A percentile compares a stretch with the other conserved stretches of the same genome.
These are phyloP conservation scores for Massospora cicadina DNA, from an alignment of 371 early-diverging fungal species.

Conservation along the genomic window DNA sequence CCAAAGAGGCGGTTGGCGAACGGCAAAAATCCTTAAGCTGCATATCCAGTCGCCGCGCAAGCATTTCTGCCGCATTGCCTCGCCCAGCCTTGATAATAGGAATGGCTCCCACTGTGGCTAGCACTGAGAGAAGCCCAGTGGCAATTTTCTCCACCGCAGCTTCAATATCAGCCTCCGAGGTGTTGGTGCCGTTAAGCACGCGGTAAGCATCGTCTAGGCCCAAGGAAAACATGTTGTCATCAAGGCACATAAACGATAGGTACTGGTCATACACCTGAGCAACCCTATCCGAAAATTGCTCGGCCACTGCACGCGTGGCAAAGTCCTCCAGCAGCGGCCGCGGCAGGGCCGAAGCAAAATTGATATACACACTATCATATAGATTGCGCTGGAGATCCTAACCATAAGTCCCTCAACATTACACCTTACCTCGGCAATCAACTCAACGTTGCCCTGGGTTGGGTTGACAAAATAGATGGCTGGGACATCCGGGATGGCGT, in stretches of 20 bases:
- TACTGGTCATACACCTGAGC: conserved; percentile 86
- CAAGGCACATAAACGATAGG: conserved; percentile 80
- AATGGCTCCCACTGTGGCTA: conserved; percentile 65
- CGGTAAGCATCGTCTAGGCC: conserved; percentile 64
- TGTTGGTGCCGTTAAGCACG: conserved; percentile 54
- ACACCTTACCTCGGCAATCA: conserved; percentile 45
- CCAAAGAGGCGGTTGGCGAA: not conserved
- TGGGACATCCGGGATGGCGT: conserved; percentile 86
- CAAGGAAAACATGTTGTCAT: conserved; percentile 89
- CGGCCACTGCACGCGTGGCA: conserved; percentile 53
- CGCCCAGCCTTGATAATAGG: conserved; percentile 81
- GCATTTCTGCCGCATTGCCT: conserved; percentile 85
- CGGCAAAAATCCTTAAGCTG: conserved; percentile 49
- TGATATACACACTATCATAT: conserved; percentile 91
- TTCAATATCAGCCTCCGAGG: conserved; percentile 64
- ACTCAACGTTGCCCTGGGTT: conserved; percentile 60
- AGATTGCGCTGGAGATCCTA: conserved; percentile 78
- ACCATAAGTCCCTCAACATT: not conserved
- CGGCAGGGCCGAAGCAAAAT: conserved; percentile 79
- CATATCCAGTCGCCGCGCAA: conserved; percentile 73
- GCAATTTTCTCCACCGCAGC: conserved; percentile 57
- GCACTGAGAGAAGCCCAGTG: conserved; percentile 68
- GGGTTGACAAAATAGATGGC: conserved; percentile 97
- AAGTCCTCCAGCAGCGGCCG: conserved; percentile 86
- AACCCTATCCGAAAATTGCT: conserved; percentile 51